Base-by-base conservation (phyloP, 2,329 filamentous ascomycete species). In the Calonectria leucothoes region DNA sequence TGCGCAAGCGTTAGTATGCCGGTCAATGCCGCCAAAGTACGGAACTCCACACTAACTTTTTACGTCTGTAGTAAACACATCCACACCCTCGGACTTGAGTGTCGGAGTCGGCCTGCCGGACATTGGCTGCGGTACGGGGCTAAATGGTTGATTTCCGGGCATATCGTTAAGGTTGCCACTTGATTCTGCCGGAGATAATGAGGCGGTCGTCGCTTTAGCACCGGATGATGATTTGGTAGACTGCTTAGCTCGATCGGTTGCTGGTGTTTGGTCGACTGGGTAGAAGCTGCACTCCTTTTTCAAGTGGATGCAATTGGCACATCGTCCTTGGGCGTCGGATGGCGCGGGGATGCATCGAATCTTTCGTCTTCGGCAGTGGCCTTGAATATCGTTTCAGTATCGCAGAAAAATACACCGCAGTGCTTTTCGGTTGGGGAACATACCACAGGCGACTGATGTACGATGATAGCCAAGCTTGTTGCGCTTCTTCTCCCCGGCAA, bases 381-480 rank as follows among this genome's bases (percentile, higher is more conserved):
- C 96, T 98, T 70, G 39, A 23, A 33, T 48, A 35, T 14, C 12
- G 45, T 31, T 59, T 69, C 73, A 71, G 75, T 72, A 49, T 52
- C 39, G 14, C 23, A 10, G 23, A 37, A 25, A 33, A 29, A 25
- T 42, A 59, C 11, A 17, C 29, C 11, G 2, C 27, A 11, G n/a
- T 14, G n/a, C 42, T 45, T 14, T 31, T 33, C 2, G 15, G 45
- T 51, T 71, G 20, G 2, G 4, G 23, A 45, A 92, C 96, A 91
- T 90, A 98, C 96, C 94, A 87, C 96, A 98, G 79, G 96, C 97
- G 79, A 98, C 95, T 55, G 96, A 97, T 42, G 95, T 98, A 81
- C 96, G 92, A 86, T 98, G 96, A 83, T 98, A 98, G 48, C 96
- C 96, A 74, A 98, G 89, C 85, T 98, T 98, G 84, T 98, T 98